Percentiles rank a stretch among this genome's conserved stretches.
Evolutionary conservation across 2,329 filamentous ascomycete genomes (phyloP).

Genomic region (Hymenoscyphus albidus): DNA sequence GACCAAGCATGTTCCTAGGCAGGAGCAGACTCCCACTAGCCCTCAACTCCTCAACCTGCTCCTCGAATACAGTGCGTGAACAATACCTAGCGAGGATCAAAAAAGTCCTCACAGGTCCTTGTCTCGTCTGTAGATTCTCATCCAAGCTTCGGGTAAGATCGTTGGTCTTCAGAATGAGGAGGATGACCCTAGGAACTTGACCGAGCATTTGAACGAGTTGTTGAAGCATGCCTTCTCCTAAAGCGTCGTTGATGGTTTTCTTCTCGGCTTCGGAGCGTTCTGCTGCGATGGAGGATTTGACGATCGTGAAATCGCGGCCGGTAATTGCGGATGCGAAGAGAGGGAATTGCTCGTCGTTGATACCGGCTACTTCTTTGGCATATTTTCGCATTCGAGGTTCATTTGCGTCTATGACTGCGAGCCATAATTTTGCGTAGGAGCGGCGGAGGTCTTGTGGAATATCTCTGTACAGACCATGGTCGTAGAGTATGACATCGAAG

Average conservation of each 20-base stretch:
- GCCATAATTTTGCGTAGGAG: constrained; percentile 94
- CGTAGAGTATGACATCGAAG: constrained; percentile 94
- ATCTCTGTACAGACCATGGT: constrained; percentile 93
- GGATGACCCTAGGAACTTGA: constrained; percentile 84
- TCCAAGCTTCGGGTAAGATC: constrained; percentile 91
- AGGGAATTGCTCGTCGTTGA: constrained; percentile 86
- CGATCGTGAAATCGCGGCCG: constrained; percentile 79
- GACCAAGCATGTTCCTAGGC: constrained; percentile 52
- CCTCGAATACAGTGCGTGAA: constrained; percentile 60
- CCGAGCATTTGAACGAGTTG: constrained; percentile 86
- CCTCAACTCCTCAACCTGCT: constrained; percentile 57
- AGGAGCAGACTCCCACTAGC: constrained; percentile 52
- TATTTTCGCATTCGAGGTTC: constrained; percentile 83
- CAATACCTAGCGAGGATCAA: constrained; percentile 68
- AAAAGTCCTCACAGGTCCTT: constrained; percentile 62
- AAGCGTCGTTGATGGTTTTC: constrained; percentile 74
- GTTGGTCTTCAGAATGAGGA: constrained; percentile 96
- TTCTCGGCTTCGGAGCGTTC: constrained; percentile 71
- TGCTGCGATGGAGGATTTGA: constrained; percentile 55
- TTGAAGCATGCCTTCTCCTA: constrained; percentile 84
- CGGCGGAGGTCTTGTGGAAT: constrained; percentile 75
- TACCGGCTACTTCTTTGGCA: constrained; percentile 81
- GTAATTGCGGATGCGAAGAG: constrained; percentile 96
- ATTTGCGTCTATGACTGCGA: constrained; percentile 89
- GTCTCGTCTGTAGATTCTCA: constrained; percentile 76